Percentiles rank a stretch among this genome's conserved stretches.
Conservation (phyloP, 768 basidiomycete species). For the Tephrocybe sp. region DNA sequence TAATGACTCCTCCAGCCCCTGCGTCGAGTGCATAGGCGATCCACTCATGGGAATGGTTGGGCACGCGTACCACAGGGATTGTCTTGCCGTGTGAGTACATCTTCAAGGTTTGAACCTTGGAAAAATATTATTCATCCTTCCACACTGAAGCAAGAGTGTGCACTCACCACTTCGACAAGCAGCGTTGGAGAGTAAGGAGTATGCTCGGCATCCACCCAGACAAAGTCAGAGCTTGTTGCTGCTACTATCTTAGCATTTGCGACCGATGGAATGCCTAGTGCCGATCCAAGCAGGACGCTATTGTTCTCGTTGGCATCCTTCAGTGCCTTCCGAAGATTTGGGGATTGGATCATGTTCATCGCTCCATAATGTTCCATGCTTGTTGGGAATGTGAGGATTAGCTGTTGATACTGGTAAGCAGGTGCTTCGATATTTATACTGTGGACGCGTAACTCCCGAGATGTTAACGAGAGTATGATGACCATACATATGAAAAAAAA, state of each 20-base stretch:
- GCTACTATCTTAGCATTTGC: constrained; percentile 8
- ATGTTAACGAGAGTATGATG: too few relatives aligned
- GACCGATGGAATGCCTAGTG: not conserved
- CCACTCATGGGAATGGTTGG: constrained; percentile 8
- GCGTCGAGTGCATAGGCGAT: constrained; percentile 1
- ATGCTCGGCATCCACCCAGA: constrained; percentile 7
- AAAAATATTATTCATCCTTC: not conserved
- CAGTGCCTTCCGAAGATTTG: constrained; percentile 6
- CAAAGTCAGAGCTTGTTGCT: constrained; percentile 3
- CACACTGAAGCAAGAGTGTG: not conserved
- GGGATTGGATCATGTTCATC: constrained; percentile 6
- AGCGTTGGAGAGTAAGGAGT: not conserved
- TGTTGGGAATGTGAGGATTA: not conserved
- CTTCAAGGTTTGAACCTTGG: constrained; percentile 4
- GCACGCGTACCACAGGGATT: constrained; percentile 6
- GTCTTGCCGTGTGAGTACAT: constrained; percentile 4
- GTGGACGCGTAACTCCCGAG: too few relatives aligned
- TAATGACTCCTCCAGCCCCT: not conserved
- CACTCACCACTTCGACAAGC: not conserved
- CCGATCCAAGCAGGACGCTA: not conserved
- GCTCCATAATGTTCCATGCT: constrained; percentile 6
- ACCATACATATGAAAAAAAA: too few relatives aligned
- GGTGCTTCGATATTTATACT: too few relatives aligned
- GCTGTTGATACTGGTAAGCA: too few relatives aligned
- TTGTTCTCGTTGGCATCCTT: not conserved